Evolutionary conservation across 129 eudicot genomes (phyloP), one percentile per base, ranked within the genome.

Genomic region (Gnaphalium uliginosum): DNA sequence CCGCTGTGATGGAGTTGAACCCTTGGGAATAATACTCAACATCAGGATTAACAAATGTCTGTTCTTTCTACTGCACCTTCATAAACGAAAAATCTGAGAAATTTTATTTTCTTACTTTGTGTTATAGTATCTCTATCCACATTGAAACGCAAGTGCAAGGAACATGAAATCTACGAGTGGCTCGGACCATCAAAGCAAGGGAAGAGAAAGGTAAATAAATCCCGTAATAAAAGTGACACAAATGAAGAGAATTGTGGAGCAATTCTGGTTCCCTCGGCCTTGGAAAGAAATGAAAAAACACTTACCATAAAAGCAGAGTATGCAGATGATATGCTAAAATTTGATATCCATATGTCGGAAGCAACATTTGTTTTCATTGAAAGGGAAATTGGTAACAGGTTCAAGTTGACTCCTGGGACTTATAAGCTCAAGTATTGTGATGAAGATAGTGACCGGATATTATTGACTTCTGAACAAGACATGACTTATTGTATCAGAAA

Each of bases 371-470:
- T 18, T 2, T 54, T 46, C 30, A 22, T 63, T 59, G 66, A 60
- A 46, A 54, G 74, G 21, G 68, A 68, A 39, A 69, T 85, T 71
- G 73, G 72, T 5, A 69, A 73, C 50, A 77, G 56, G 72, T 65
- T 77, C 4, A 30, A 77, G 23, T 72, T 81, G n/a, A 62, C 50
- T 24, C 25, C 8, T 0, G 76, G 78, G 29, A 68, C 25, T 11
- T 76, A 66, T 43, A 71, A 68, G 63, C 73, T 84, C 68, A 72
- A 72, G 43, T 77, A 85, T 15, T 60, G 32, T 48, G 88, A 85
- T 29, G 83, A 77, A 22, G 85, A 73, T 26, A 43, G 54, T 6
- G 85, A 81, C 11, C 64, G 75, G 85, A 78, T 85, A 30, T 21
- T 33, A 25, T 25, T 85, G 21, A 58, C 65, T 15, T 81, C 80